A percentile compares a stretch with the other conserved stretches of the same genome.
These are phyloP conservation scores for Monosporascus ibericus DNA, from an alignment of 2,329 filamentous ascomycete genomes.

Conservation along the genomic window DNA sequence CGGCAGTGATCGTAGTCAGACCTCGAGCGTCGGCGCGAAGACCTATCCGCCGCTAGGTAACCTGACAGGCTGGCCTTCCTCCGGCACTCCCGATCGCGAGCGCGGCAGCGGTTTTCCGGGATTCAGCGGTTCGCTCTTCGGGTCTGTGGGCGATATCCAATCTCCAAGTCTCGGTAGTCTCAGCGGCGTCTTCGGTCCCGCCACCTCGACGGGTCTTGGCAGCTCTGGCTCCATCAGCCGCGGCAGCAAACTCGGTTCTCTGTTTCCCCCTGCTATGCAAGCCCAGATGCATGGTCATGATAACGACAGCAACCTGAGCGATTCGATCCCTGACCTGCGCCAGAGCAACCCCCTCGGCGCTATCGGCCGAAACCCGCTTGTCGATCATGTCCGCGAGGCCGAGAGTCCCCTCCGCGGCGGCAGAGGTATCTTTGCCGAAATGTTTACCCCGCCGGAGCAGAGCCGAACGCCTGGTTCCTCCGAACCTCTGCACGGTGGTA, in stretches of 20 bases:
- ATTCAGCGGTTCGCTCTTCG: constrained; percentile 77
- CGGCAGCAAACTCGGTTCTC: constrained; percentile 74
- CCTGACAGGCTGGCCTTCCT: constrained; percentile 58
- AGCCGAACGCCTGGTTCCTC: constrained; percentile 26
- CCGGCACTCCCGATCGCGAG: constrained; percentile 63
- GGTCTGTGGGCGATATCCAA: constrained; percentile 69
- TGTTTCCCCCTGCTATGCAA: constrained; percentile 87
- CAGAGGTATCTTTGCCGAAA: constrained; percentile 51
- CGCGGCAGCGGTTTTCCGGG: constrained; percentile 47
- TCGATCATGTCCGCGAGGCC: constrained; percentile 46
- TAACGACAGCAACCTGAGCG: constrained; percentile 48
- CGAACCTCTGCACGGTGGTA: constrained; percentile 21
- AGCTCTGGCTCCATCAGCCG: constrained; percentile 64
- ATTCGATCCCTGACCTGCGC: constrained; percentile 53
- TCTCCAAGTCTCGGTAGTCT: constrained; percentile 65
- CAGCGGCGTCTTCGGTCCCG: constrained; percentile 64
- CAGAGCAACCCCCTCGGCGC: constrained; percentile 58
- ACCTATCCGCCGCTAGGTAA: constrained; percentile 60
- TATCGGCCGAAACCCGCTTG: constrained; percentile 58
- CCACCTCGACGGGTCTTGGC: constrained; percentile 45
- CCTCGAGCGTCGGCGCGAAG: constrained; percentile 78
- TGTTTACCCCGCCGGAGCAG: constrained; percentile 36
- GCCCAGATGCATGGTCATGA: constrained; percentile 78
- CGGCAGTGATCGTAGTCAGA: constrained; percentile 85
- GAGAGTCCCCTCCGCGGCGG: constrained; percentile 53